phyloP scores from a whole-genome alignment of 2,329 filamentous ascomycete genomes.

The Leptographium procerum region DNA sequence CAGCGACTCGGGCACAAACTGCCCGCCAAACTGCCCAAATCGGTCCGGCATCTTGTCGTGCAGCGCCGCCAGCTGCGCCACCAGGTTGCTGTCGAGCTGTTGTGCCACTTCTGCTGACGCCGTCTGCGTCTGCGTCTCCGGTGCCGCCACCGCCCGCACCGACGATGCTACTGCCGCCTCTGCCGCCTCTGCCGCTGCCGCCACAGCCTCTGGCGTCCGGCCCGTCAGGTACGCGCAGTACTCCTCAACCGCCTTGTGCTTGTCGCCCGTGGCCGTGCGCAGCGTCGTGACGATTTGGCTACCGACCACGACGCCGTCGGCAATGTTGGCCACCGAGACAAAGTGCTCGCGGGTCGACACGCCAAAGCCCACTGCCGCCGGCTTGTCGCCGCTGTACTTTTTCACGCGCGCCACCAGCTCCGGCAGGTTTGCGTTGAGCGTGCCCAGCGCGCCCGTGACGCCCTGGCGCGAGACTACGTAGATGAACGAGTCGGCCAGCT shows the following conservation, averaged over 20 bases:
- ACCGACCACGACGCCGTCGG: slow-evolving; percentile 92
- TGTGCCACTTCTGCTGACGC: slow-evolving; percentile 39
- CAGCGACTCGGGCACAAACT: slow-evolving; percentile 93
- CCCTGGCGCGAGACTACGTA: slow-evolving; percentile 97
- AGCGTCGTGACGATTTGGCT: slow-evolving; percentile 87
- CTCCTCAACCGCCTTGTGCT: slow-evolving; percentile 62
- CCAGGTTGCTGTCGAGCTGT: slow-evolving; percentile 45
- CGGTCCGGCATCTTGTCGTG: slow-evolving; percentile 72
- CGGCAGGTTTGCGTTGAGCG: slow-evolving; percentile 70
- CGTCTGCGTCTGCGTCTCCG: slow-evolving; percentile 48
- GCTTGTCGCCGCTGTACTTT: slow-evolving; percentile 81
- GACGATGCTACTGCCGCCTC: slow-evolving; percentile 40
- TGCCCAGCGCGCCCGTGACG: slow-evolving; percentile 81
- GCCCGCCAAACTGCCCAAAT: slow-evolving; percentile 92
- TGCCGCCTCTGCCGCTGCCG: slow-evolving; percentile 27
- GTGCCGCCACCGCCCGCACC: slow-evolving; percentile 52
- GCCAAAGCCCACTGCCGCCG: slow-evolving; percentile 88
- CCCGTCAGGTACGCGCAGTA: slow-evolving; percentile 66
- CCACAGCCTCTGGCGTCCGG: slow-evolving; percentile 25
- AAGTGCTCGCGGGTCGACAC: slow-evolving; percentile 95
- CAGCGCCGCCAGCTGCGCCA: slow-evolving; percentile 74
- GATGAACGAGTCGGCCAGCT: slow-evolving; percentile 96
- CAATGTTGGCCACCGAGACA: slow-evolving; percentile 66
- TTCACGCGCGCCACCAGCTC: slow-evolving; percentile 77
- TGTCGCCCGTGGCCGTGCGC: slow-evolving; percentile 43